phyloP scores from a whole-genome alignment of 2,329 filamentous ascomycete genomes.

The Elsinoe australis region DNA sequence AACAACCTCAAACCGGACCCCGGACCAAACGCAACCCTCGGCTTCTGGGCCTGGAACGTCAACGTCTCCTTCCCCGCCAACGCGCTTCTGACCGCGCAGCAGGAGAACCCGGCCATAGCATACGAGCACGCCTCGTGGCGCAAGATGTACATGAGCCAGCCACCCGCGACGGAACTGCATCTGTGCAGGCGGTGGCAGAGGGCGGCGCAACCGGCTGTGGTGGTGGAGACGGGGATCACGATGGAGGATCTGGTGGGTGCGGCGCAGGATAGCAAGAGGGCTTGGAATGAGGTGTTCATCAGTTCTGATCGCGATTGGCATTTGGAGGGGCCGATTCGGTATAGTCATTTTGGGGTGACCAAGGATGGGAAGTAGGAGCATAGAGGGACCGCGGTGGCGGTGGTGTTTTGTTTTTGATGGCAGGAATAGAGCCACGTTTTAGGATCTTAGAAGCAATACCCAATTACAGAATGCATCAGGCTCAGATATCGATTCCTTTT shows the following conservation, averaged over 20 bases:
- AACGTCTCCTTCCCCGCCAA: conserved; percentile 28
- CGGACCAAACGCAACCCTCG: conserved; percentile 11
- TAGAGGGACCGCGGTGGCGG: too few species aligned
- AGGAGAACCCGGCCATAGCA: conserved; percentile 21
- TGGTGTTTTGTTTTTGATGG: too few species aligned
- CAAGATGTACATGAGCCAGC: conserved; percentile 31
- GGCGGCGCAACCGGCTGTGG: conserved; percentile 25
- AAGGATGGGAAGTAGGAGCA: not conserved
- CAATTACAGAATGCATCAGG: too few species aligned
- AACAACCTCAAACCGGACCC: not conserved
- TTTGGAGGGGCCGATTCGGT: conserved; percentile 30
- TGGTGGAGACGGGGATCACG: conserved; percentile 25
- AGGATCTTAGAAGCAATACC: too few species aligned
- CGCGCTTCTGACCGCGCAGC: conserved; percentile 17
- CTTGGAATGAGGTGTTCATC: conserved; percentile 29
- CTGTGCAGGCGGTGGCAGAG: conserved; percentile 28
- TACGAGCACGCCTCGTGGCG: conserved; percentile 30
- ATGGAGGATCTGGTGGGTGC: conserved; percentile 30
- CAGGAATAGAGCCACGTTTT: too few species aligned
- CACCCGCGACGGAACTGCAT: conserved; percentile 29
- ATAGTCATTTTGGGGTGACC: conserved; percentile 18
- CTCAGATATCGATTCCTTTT: too few species aligned
- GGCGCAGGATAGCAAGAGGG: conserved; percentile 21
- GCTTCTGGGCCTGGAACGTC: conserved; percentile 31
- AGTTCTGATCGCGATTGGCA: conserved; percentile 31